Evolutionary conservation across 257 asterid genomes (phyloP), one percentile per base, ranked within the genome.

Genomic region (Penstemon davidsonii): DNA sequence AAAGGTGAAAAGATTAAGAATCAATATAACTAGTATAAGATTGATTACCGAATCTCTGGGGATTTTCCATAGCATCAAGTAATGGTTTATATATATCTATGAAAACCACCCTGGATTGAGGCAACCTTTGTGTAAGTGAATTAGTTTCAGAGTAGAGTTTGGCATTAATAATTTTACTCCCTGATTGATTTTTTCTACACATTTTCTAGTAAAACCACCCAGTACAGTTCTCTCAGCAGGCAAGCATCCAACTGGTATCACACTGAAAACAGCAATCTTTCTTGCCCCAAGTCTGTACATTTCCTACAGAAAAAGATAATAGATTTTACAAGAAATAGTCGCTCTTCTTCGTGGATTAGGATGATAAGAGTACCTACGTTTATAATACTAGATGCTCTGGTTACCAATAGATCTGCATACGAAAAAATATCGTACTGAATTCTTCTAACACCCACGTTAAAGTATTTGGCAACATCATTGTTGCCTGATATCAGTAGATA

Each of bases 401-500:
- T n/a, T 4, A 65, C 73, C 73, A 78, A 13, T 19, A 68, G 55
- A 53, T 64, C 55, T 37, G 79, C 42, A 55, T 78, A 78, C 11
- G 78, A 25, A 51, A 37, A 42, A 64, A 78, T 3, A 40, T 63
- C 37, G 52, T 73, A 78, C 15, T 68, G 51, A 25, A 38, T 19
- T 8, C 74, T 50, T 25, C 71, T 68, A 60, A 58, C 13, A n/a
- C 67, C 67, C 33, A 52, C 38, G 36, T 66, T 66, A 58, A 53
- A 78, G 59, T 78, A 78, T 52, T 71, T 73, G 53, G 53, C 66
- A 2, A 76, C 46, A 4, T 76, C 81, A 67, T 76, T 76, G 66
- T 73, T 76, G 36, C 87, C 84, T 3, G 84, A 53, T 8, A 68
- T 75, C 40, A 74, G 25, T 15, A 74, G 4, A 63, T 36, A 76